phyloP scores from a whole-genome alignment of 495 filamentous ascomycete genomes.

The Neurospora sublineolata region DNA sequence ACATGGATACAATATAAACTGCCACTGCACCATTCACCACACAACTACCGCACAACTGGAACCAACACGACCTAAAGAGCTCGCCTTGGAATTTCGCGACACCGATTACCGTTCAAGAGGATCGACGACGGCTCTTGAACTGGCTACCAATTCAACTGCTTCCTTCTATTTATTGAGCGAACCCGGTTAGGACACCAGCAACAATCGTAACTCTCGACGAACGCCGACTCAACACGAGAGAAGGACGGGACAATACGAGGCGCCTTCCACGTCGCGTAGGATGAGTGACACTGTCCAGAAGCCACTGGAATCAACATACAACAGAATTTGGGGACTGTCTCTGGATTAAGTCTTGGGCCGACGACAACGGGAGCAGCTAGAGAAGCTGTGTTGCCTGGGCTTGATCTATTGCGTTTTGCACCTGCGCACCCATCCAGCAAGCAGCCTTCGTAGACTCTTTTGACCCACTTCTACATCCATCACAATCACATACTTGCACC shows the following conservation, averaged over 20 bases:
- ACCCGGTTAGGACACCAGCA: background rate
- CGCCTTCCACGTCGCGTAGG: slow-evolving; percentile 8
- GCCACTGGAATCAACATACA: slow-evolving; percentile 2
- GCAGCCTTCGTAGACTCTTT: slow-evolving; percentile 5
- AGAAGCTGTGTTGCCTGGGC: slow-evolving; percentile 7
- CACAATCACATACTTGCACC: background rate
- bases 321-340: background rate
- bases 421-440: background rate
- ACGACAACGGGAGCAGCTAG: background rate
- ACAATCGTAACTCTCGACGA: background rate
- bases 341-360: background rate
- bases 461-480: background rate
- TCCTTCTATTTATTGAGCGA: background rate
- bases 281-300: slow-evolving; percentile 9
- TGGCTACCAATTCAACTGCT: background rate
- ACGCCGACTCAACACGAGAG: background rate
- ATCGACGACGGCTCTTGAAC: background rate
- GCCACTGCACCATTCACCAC: background rate
- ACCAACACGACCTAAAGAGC: background rate
- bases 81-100: background rate
- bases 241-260: background rate
- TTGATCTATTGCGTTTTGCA: background rate
- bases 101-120: background rate
- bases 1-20: background rate
- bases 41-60: background rate